Percentiles rank a stretch among this genome's conserved stretches.
phyloP scores from a whole-genome alignment of 352 stramenopile genomes.

The Hyaloperonospora brassicae region DNA sequence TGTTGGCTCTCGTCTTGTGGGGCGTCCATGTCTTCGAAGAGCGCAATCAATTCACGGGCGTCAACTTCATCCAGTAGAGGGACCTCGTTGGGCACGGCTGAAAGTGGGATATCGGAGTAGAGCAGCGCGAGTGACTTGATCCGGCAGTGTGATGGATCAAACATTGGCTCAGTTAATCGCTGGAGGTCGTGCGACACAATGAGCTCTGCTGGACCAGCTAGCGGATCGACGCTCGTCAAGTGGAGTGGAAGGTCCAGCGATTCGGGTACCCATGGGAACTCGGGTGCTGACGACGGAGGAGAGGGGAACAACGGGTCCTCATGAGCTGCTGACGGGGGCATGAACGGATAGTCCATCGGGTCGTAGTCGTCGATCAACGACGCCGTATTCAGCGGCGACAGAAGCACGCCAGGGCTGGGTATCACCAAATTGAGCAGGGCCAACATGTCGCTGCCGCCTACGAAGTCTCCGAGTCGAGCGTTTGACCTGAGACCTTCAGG shows the following conservation, averaged over 20 bases:
- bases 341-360: not conserved
- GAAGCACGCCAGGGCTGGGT: constrained; percentile 3
- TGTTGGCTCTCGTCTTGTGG: not conserved
- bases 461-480: not conserved
- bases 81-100: not conserved
- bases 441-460: constrained; percentile 8
- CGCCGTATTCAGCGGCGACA: constrained; percentile 4
- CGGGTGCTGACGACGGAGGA: not conserved
- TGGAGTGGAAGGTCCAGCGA: not conserved
- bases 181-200: constrained; percentile 6
- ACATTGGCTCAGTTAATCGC: not conserved
- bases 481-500: constrained; percentile 3
- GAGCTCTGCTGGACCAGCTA: not conserved
- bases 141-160: not conserved
- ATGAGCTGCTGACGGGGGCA: not conserved
- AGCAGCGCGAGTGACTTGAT: constrained; percentile 4
- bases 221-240: not conserved
- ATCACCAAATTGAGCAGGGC: constrained; percentile 25
- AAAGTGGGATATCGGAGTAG: not conserved
- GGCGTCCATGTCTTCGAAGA: constrained; percentile 3
- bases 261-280: not conserved
- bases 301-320: not conserved
- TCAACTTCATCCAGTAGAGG: not conserved
- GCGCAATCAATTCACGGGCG: not conserved
- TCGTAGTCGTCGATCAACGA: constrained; percentile 4